These are phyloP conservation scores for Misopates orontium DNA, from an alignment of 257 asterid genomes.

Conservation along the genomic window DNA sequence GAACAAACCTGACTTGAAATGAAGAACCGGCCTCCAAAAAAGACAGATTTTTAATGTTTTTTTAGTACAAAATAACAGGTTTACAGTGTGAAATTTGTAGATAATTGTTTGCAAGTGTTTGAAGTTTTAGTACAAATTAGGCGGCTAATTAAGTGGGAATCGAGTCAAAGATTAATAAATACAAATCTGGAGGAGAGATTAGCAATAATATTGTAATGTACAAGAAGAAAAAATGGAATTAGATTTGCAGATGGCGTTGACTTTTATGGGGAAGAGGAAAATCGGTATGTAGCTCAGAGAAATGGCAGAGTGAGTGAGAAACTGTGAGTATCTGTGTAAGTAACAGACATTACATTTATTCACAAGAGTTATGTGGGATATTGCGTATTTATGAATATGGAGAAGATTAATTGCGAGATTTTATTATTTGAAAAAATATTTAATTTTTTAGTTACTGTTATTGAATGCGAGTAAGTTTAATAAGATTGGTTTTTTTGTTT, in stretches of 20 bases:
- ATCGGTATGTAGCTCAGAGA: too few relatives aligned
- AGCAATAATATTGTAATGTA: background rate
- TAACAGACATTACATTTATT: too few relatives aligned
- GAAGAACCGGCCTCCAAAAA: slow-evolving; percentile 18
- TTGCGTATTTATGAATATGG: too few relatives aligned
- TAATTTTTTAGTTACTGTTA: too few relatives aligned
- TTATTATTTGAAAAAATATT: too few relatives aligned
- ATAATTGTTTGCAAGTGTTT: background rate
- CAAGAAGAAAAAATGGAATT: background rate
- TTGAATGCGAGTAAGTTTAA: too few relatives aligned
- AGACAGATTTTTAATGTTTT: slow-evolving; percentile 16
- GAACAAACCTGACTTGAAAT: slow-evolving; percentile 38
- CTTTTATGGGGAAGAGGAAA: too few relatives aligned
- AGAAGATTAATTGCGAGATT: too few relatives aligned
- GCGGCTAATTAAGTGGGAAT: background rate
- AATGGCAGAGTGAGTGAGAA: slow-evolving; percentile 11
- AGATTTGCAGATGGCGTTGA: slow-evolving; percentile 15
- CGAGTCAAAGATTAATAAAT: background rate
- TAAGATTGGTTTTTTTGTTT: too few relatives aligned
- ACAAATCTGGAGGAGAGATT: background rate
- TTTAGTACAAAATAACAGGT: slow-evolving; percentile 16
- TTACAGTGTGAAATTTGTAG: slow-evolving; percentile 10
- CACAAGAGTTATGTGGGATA: too few relatives aligned
- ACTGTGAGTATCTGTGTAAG: too few relatives aligned
- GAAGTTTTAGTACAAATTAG: background rate